Evolutionary conservation across 1,139 yeast species (phyloP).

Genomic region (Starmera stellimalicola): DNA sequence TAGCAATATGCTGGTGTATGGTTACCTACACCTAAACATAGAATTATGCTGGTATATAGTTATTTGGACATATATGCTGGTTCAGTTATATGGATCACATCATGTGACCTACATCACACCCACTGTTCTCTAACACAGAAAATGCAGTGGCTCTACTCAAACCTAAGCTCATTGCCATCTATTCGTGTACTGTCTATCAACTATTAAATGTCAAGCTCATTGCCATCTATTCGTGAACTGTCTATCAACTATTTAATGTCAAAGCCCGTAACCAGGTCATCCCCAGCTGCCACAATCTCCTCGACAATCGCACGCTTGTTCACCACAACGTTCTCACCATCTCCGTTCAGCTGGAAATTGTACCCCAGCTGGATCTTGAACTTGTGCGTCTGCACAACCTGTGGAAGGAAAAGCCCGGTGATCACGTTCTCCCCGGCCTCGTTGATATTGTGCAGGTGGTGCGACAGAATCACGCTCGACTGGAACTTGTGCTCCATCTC

Average conservation of each 20-base stretch:
- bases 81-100: too few species aligned
- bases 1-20: too few species aligned
- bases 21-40: too few species aligned
- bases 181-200: too few species aligned
- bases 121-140: too few species aligned
- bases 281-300: slow-evolving; percentile 71
- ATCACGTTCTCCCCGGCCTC: slow-evolving; percentile 49
- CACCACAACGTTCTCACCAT: slow-evolving; percentile 44
- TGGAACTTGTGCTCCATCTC: slow-evolving; percentile 46
- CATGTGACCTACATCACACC: too few species aligned
- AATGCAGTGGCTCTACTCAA: too few species aligned
- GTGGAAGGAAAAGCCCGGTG: slow-evolving; percentile 76
- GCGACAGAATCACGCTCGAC: slow-evolving; percentile 51
- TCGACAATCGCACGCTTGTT: slow-evolving; percentile 68
- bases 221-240: too few species aligned
- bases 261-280: slow-evolving; percentile 40
- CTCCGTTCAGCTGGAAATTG: slow-evolving; percentile 60
- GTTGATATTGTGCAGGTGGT: slow-evolving; percentile 41
- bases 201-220: too few species aligned
- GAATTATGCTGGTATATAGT: too few species aligned
- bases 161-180: too few species aligned
- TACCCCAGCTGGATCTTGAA: slow-evolving; percentile 77
- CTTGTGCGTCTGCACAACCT: slow-evolving; percentile 40
- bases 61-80: too few species aligned
- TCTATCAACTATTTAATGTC: slow-evolving; percentile 7